Evolutionary conservation across 805 yeast species (phyloP).

Genomic region (Myxozyma neglecta): DNA sequence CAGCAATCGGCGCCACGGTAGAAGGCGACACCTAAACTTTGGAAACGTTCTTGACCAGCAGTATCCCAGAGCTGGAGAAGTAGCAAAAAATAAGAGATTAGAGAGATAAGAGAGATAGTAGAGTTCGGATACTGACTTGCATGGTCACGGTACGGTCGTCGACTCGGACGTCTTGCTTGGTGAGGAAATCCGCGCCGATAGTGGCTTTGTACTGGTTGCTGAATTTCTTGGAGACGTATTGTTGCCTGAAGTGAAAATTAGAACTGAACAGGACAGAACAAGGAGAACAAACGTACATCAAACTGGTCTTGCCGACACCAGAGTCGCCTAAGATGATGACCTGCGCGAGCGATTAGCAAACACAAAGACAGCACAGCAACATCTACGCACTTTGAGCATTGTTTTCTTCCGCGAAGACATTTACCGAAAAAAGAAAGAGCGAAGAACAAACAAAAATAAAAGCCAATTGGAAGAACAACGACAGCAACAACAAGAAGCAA

Average conservation of each 20-base stretch:
- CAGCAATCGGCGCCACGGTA: conserved; percentile 98
- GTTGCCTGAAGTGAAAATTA: conserved; percentile 50
- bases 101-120: neutral
- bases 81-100: neutral
- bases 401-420: conserved; percentile 41
- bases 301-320: conserved; percentile 95
- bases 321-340: conserved; percentile 95
- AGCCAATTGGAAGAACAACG: too few species aligned
- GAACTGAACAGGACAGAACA: neutral
- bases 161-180: conserved; percentile 74
- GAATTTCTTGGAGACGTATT: conserved; percentile 91
- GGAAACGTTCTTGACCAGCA: conserved; percentile 98
- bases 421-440: neutral
- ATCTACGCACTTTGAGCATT: conserved; percentile 45
- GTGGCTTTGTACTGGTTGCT: conserved; percentile 96
- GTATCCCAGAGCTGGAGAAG: conserved; percentile 84
- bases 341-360: conserved; percentile 35
- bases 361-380: neutral
- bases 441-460: neutral
- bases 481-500: neutral
- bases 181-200: conserved; percentile 94
- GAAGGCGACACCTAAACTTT: conserved; percentile 93
- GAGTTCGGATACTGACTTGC: conserved; percentile 38
- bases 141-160: conserved; percentile 80
- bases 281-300: conserved; percentile 53